Percentiles rank a stretch among this genome's conserved stretches.
Conservation (phyloP, 208 protist genomes). For the Wallacemonas rigidus region DNA sequence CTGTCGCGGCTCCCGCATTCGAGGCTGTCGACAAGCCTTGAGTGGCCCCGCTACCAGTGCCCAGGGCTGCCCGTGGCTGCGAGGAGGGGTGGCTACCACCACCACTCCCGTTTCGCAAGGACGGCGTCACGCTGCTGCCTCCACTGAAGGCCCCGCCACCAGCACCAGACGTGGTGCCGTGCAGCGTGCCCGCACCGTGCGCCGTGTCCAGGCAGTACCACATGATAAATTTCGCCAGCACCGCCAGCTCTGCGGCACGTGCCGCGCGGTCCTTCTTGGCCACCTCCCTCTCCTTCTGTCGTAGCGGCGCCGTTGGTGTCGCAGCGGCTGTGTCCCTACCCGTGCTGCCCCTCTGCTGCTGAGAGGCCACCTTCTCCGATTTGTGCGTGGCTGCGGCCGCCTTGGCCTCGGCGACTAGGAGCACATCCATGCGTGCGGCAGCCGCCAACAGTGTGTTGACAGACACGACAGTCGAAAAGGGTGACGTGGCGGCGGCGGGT, state of each 20-base stretch:
- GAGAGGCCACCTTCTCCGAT: background rate
- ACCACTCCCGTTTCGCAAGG: constrained; percentile 14
- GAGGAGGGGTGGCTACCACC: constrained; percentile 7
- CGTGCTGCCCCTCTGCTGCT: background rate
- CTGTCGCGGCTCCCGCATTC: background rate
- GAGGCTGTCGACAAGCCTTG: background rate
- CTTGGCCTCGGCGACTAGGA: constrained; percentile 16
- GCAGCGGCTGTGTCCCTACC: background rate
- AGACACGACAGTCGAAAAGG: constrained; percentile 9
- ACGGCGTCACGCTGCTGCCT: constrained; percentile 21
- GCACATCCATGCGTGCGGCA: constrained; percentile 12
- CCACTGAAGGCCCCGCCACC: constrained; percentile 6
- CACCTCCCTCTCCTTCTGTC: background rate
- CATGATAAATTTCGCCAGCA: constrained; percentile 36
- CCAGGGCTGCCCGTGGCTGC: background rate
- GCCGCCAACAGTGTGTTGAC: constrained; percentile 10
- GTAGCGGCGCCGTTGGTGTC: background rate
- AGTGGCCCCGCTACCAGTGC: background rate
- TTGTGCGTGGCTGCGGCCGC: constrained; percentile 10
- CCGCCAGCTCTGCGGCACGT: background rate
- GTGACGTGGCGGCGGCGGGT: background rate
- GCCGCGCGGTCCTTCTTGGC: background rate
- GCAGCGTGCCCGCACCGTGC: constrained; percentile 22
- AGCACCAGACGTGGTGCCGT: background rate
- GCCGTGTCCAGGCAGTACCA: constrained; percentile 64